Conservation (phyloP, 352 stramenopile species). For the Phytopythium ostracodes region DNA sequence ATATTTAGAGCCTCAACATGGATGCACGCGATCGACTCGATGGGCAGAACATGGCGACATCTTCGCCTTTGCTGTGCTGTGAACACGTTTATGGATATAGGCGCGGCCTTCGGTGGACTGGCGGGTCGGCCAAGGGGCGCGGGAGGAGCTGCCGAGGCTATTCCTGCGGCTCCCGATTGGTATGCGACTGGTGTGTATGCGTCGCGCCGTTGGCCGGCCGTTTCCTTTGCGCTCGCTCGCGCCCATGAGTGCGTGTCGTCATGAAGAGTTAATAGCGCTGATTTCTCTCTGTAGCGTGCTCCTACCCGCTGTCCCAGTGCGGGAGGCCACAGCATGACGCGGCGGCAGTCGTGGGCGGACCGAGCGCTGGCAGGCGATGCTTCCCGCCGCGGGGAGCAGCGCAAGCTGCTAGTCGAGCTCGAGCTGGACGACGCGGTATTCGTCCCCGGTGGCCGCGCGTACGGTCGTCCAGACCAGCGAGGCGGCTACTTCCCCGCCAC, state of each 20-base stretch:
- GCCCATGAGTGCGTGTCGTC: background rate
- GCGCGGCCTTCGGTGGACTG: too few species aligned
- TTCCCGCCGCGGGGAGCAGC: slow-evolving; percentile 32
- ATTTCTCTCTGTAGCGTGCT: background rate
- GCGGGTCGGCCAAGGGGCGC: background rate
- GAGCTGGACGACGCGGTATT: slow-evolving; percentile 55
- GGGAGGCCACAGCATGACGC: background rate
- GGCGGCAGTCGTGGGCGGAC: slow-evolving; percentile 1
- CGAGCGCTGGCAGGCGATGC: slow-evolving; percentile 16
- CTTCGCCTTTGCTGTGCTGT: too few species aligned
- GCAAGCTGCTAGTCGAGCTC: slow-evolving; percentile 56
- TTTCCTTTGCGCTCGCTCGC: background rate
- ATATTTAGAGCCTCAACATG: too few species aligned
- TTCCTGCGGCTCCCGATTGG: background rate
- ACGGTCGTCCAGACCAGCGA: background rate
- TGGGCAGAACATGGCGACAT: too few species aligned
- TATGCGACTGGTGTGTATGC: background rate
- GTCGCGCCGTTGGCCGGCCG: background rate
- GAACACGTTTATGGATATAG: too few species aligned
- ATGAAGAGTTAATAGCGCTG: background rate
- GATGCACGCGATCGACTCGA: too few species aligned
- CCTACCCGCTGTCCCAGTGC: background rate
- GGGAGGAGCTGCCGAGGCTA: background rate
- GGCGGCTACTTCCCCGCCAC: background rate
- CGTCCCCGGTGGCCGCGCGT: background rate